A percentile compares a stretch with the other conserved stretches of the same genome.
phyloP scores from a whole-genome alignment of 768 basidiomycete species.

The Phanerochaete sordida region DNA sequence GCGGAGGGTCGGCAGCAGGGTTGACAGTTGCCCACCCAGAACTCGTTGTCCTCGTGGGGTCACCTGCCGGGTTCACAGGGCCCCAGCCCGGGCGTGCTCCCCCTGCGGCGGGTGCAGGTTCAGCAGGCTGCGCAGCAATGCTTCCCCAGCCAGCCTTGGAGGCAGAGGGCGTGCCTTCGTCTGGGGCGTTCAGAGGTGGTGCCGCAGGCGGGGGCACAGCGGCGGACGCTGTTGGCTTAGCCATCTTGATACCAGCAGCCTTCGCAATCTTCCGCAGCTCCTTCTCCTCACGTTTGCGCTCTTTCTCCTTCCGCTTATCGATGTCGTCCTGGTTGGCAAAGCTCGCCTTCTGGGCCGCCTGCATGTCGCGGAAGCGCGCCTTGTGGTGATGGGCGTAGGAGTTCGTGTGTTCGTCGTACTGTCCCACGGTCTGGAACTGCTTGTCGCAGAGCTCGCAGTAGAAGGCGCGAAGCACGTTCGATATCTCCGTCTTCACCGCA shows the following conservation, averaged over 20 bases:
- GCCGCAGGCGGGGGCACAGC: slow-evolving; percentile 15
- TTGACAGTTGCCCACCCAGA: slow-evolving; percentile 44
- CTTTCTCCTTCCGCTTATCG: slow-evolving; percentile 80
- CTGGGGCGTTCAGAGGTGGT: not conserved
- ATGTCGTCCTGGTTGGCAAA: slow-evolving; percentile 58
- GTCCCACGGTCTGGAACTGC: slow-evolving; percentile 81
- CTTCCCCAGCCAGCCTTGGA: slow-evolving; percentile 45
- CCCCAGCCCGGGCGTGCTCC: slow-evolving; percentile 47
- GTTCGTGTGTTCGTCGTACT: slow-evolving; percentile 88
- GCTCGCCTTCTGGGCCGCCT: slow-evolving; percentile 56
- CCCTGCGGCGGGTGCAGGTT: slow-evolving; percentile 16
- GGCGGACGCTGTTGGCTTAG: slow-evolving; percentile 17
- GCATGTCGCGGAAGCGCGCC: slow-evolving; percentile 79
- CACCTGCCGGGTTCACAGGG: slow-evolving; percentile 17
- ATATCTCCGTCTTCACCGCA: slow-evolving; percentile 67
- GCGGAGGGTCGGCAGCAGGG: slow-evolving; percentile 10
- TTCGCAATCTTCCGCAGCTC: slow-evolving; percentile 81
- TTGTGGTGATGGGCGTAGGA: slow-evolving; percentile 88
- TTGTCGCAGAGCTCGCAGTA: slow-evolving; percentile 84
- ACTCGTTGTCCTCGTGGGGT: slow-evolving; percentile 1
- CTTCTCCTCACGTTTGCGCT: slow-evolving; percentile 81
- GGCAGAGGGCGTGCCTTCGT: slow-evolving; percentile 11
- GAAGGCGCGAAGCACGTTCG: slow-evolving; percentile 64
- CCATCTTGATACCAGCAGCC: slow-evolving; percentile 74
- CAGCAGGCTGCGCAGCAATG: slow-evolving; percentile 17